Conservation (phyloP, 768 basidiomycete species). For the Pilatotrama ljubarskyi region DNA sequence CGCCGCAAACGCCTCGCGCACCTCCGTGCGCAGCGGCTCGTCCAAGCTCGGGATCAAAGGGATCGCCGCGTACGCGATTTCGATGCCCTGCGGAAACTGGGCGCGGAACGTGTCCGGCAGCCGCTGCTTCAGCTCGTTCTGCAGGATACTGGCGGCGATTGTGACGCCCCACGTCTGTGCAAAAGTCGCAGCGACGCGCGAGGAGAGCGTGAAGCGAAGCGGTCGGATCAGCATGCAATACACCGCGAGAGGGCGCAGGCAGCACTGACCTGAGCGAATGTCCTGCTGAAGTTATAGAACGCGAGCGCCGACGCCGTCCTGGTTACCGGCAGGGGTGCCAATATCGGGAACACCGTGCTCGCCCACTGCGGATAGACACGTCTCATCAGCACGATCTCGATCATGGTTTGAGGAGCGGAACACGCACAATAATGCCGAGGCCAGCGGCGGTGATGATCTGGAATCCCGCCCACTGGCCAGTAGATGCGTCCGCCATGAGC, state of each 20-base stretch:
- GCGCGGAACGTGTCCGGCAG: slow-evolving; percentile 32
- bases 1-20: slow-evolving; percentile 43
- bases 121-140: slow-evolving; percentile 33
- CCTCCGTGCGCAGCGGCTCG: slow-evolving; percentile 34
- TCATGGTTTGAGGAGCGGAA: no score
- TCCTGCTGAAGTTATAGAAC: slow-evolving; percentile 26
- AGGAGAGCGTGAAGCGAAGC: not conserved
- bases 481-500: slow-evolving; percentile 22
- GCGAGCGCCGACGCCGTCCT: slow-evolving; percentile 35
- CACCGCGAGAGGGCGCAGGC: no score
- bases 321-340: slow-evolving; percentile 27
- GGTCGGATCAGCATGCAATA: not conserved
- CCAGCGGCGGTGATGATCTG: slow-evolving; percentile 22
- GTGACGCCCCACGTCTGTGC: slow-evolving; percentile 36
- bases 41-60: slow-evolving; percentile 39
- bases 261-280: not conserved
- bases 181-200: no score
- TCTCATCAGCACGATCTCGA: no score
- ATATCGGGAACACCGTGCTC: slow-evolving; percentile 27
- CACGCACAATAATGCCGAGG: slow-evolving; percentile 6
- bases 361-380: no score
- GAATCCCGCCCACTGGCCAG: slow-evolving; percentile 28
- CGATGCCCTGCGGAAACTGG: slow-evolving; percentile 24
- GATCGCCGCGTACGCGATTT: slow-evolving; percentile 39
- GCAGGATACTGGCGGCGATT: slow-evolving; percentile 37